Evolutionary conservation across 345 rosid genomes (phyloP), one percentile per base, ranked within the genome.

Genomic region (Ceriops zippeliana): DNA sequence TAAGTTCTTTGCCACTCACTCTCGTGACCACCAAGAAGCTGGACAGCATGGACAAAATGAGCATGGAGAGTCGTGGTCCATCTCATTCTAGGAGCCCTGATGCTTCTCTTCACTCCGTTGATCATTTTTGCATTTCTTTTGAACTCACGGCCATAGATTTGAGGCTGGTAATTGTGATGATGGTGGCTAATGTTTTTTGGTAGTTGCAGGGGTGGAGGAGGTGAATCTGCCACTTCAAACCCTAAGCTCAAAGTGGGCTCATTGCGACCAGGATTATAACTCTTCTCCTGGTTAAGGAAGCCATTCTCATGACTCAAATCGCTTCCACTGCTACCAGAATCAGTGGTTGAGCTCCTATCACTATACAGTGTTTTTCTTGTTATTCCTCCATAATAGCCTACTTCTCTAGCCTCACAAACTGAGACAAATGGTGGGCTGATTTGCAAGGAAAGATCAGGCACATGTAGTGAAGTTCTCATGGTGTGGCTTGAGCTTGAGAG

Each of bases 21-120:
- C 84, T 91, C 98, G 81, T 93, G 98, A 77, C 98, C 98, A 19
- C 98, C 98, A 34, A 93, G 97, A 68, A 93, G 97, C 83, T 93
- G 96, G 72, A 93, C 97, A 7, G 95, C 96, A 71, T 93, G 98
- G 56, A 93, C 91, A 58, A 93, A 93, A 69, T 88, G 98, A 37
- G 97, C 88, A 70, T 93, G 98, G 8, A 93, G 96, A 65, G 97
- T 86, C 5, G 96, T 79, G 49, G 98, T 93, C 98, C 98, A 93
- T 82, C 98, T 80, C 98, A 93, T 93, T 83, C 98, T 88, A 15
- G 98, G 97, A 76, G 96, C 97, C 82, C 97, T 82, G 15, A 84
- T 59, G 78, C 84, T 89, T 82, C 96, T 84, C 75, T 81, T 89
- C 22, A 75, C 76, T 47, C 91, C 84, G 32, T 73, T 76, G 8